phyloP scores from a whole-genome alignment of 208 protist genomes.

The Zelonia costaricensis region DNA sequence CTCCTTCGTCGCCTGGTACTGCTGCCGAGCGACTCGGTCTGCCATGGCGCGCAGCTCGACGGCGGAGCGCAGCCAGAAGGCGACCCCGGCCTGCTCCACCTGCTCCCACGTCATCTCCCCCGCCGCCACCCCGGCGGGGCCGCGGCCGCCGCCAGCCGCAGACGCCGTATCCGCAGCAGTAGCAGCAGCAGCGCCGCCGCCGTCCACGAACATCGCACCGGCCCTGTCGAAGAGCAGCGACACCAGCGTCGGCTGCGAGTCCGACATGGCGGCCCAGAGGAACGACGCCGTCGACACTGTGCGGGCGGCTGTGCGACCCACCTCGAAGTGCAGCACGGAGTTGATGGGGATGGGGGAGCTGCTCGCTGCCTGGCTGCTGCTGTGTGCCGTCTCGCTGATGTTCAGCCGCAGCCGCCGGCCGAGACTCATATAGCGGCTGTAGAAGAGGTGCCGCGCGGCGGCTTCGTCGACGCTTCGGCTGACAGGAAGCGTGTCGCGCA shows the following conservation, averaged over 20 bases:
- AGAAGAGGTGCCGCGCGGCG: constrained; percentile 74
- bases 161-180: background rate
- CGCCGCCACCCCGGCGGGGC: background rate
- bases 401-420: constrained; percentile 54
- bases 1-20: constrained; percentile 78
- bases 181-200: constrained; percentile 7
- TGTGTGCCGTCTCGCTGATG: constrained; percentile 11
- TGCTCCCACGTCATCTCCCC: constrained; percentile 54
- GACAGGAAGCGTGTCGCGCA: constrained; percentile 42
- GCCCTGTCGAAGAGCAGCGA: constrained; percentile 41
- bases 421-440: constrained; percentile 56
- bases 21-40: constrained; percentile 72
- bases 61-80: constrained; percentile 72
- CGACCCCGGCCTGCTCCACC: constrained; percentile 56
- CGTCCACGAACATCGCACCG: constrained; percentile 16
- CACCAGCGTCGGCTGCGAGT: constrained; percentile 55
- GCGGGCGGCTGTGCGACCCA: constrained; percentile 45
- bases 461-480: constrained; percentile 70
- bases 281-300: constrained; percentile 41
- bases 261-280: constrained; percentile 69
- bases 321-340: constrained; percentile 46
- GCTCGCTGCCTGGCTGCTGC: constrained; percentile 3
- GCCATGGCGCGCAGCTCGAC: constrained; percentile 58
- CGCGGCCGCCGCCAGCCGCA: background rate
- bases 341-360: constrained; percentile 24